Evolutionary conservation across 495 filamentous ascomycete genomes (phyloP).

Genomic region (Penicillium cinerascens): DNA sequence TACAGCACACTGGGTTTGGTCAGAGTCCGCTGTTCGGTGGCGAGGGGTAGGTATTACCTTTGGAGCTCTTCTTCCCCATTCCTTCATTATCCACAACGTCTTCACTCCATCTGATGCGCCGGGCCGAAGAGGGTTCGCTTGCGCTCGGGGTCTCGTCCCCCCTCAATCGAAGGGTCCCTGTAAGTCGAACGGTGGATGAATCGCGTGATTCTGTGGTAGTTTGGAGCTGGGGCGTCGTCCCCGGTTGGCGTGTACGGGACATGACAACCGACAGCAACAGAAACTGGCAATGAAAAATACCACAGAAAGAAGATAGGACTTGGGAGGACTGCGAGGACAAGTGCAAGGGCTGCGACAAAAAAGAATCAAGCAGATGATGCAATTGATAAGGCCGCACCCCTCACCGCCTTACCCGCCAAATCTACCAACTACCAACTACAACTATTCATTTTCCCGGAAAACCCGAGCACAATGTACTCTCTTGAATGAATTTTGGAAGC

Average conservation of each 20-base stretch:
- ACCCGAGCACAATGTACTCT: not conserved
- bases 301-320: not conserved
- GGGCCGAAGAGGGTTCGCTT: constrained; percentile 18
- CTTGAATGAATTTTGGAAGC: not conserved
- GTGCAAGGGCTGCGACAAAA: not conserved
- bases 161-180: constrained; percentile 34
- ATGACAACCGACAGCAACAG: constrained; percentile 7
- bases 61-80: constrained; percentile 86
- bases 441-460: not conserved
- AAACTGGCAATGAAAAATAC: too few relatives aligned
- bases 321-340: not conserved
- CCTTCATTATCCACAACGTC: constrained; percentile 97
- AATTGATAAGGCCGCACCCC: constrained; percentile 13
- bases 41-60: constrained; percentile 56
- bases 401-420: constrained; percentile 16
- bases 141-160: constrained; percentile 26
- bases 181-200: constrained; percentile 10
- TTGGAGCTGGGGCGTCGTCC: constrained; percentile 15
- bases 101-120: constrained; percentile 82
- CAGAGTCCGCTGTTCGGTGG: not conserved
- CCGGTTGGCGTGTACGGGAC: constrained; percentile 30
- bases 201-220: constrained; percentile 18
- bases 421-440: not conserved
- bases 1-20: constrained; percentile 78
- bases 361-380: constrained; percentile 1